Evolutionary conservation across 2,329 filamentous ascomycete species (phyloP), one percentile per base, ranked within the genome.

Genomic region (Alternaria tenuissima): DNA sequence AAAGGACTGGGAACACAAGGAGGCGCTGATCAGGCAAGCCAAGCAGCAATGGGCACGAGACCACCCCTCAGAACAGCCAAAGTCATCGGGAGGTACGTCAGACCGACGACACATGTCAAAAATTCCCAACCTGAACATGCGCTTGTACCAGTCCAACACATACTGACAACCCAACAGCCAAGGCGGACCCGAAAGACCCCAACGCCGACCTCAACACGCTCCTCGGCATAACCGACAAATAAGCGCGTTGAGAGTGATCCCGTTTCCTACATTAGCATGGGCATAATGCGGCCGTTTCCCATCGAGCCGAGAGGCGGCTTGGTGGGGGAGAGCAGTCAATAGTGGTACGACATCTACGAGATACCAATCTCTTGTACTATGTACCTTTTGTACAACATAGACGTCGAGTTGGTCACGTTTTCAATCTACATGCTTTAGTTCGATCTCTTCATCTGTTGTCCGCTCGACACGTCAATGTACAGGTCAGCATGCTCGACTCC

Each of bases 11-110:
- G 86, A 94, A 78, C 91, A 92, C 83, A 96, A 98, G 87, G 87
- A 93, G 83, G 88, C 89, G 73, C 86, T 98, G 85, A 98, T 99
- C 85, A 84, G 91, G 76, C 87, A 97, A 83, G 95, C 95, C 70
- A 97, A 96, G 88, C 88, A 89, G 61, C 94, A 95, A 82, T 99
- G 90, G 82, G 85, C 87, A 75, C 95, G 91, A 88, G 92, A 91
- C 86, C 90, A 87, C 62, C 61, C 74, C 28, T 64, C 69, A 59
- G 73, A 71, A 64, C 67, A 72, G 65, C 65, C 74, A 55, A 73
- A 73, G 60, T 65, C 71, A 44, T 69, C 70, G 48, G 74, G 64
- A 57, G 72, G 74, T 77, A 71, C 61, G 72, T 68, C 54, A 49
- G 43, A 38, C 30, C 38, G 24, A 26, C 43, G 38, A 30, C 43